phyloP scores from a whole-genome alignment of 108 stramenopile species.

The Cylindrotheca closterium region DNA sequence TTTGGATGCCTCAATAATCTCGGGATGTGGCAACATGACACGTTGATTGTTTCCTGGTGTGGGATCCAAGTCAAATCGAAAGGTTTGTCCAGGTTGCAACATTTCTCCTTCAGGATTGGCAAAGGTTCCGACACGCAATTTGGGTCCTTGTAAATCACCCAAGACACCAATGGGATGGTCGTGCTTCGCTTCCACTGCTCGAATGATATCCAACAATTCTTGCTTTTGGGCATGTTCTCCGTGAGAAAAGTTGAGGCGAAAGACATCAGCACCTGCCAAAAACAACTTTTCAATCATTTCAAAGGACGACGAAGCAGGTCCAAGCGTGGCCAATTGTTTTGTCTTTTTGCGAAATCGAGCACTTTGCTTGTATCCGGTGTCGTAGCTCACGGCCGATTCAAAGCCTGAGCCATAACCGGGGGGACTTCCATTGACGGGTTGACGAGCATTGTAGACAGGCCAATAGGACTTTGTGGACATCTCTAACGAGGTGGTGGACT shows the following conservation, averaged over 20 bases:
- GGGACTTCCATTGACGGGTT: background rate
- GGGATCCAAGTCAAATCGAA: conserved; percentile 79
- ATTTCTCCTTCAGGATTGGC: conserved; percentile 53
- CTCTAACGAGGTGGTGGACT: background rate
- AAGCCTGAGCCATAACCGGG: background rate
- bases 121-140: conserved; percentile 71
- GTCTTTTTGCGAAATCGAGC: conserved; percentile 62
- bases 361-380: background rate
- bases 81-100: conserved; percentile 62
- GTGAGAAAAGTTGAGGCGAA: conserved; percentile 88
- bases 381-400: background rate
- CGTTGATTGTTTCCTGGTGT: conserved; percentile 56
- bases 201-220: conserved; percentile 56
- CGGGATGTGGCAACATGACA: conserved; percentile 83
- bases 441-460: background rate
- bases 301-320: conserved; percentile 69
- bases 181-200: conserved; percentile 59
- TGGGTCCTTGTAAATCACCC: conserved; percentile 68
- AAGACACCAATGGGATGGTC: conserved; percentile 56
- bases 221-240: conserved; percentile 81
- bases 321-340: conserved; percentile 82
- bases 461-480: background rate
- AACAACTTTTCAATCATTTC: conserved; percentile 88
- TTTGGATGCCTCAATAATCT: conserved; percentile 67
- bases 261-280: conserved; percentile 83